These are phyloP conservation scores for Lactarius indigo DNA, from an alignment of 768 basidiomycete genomes.

Conservation along the genomic window DNA sequence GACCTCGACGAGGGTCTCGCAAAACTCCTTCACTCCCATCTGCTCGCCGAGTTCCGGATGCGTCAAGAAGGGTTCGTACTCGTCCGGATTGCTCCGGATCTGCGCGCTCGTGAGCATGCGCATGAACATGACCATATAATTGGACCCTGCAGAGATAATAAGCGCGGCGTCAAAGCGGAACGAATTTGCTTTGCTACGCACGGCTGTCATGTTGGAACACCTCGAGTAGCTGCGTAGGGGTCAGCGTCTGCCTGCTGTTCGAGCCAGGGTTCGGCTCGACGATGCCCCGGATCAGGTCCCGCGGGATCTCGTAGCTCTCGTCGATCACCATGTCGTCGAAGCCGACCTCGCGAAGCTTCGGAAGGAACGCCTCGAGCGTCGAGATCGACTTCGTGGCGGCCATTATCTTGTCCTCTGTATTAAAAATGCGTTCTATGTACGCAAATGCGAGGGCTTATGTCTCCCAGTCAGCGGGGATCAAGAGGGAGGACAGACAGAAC, in stretches of 20 bases:
- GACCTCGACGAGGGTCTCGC: constrained; percentile 73
- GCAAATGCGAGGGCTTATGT: constrained; percentile 73
- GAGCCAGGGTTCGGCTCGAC: constrained; percentile 31
- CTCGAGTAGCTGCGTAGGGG: constrained; percentile 39
- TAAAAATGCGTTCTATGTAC: constrained; percentile 69
- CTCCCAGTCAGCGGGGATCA: constrained; percentile 24
- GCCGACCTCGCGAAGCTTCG: constrained; percentile 51
- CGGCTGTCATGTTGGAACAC: constrained; percentile 45
- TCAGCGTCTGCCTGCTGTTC: constrained; percentile 34
- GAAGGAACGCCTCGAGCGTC: constrained; percentile 46
- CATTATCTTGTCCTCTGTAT: constrained; percentile 40
- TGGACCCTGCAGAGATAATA: constrained; percentile 44
- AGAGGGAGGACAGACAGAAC: neutral
- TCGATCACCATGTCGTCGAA: constrained; percentile 69
- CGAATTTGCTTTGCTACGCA: constrained; percentile 39
- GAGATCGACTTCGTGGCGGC: constrained; percentile 51
- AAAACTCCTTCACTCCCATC: constrained; percentile 63
- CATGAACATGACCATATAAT: constrained; percentile 75
- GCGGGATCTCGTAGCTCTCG: constrained; percentile 70
- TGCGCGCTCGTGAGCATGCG: constrained; percentile 81
- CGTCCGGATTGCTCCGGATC: constrained; percentile 60
- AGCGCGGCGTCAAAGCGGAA: neutral
- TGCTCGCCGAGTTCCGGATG: constrained; percentile 65
- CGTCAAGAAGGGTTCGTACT: constrained; percentile 69
- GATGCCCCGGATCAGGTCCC: constrained; percentile 46